These are phyloP conservation scores for Cordia subcordata DNA, from an alignment of 257 asterid species.

Conservation along the genomic window DNA sequence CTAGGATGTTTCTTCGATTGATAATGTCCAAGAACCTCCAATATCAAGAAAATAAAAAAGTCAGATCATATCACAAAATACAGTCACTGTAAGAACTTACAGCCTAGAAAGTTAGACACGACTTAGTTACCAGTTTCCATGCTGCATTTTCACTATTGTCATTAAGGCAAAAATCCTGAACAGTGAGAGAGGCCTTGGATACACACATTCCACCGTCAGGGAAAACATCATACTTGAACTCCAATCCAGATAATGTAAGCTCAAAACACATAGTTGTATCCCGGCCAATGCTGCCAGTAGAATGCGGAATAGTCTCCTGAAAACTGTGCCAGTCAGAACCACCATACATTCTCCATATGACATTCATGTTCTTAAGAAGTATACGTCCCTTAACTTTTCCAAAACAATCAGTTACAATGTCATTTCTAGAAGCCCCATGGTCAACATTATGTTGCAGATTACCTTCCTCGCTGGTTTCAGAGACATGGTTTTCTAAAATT, in stretches of 20 bases:
- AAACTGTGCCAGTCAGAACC: constrained; percentile 82
- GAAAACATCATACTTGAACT: constrained; percentile 52
- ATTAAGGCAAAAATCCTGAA: constrained; percentile 55
- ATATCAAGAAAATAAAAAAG: constrained; percentile 9
- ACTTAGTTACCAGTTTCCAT: constrained; percentile 80
- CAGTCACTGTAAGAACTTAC: neutral
- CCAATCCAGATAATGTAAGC: constrained; percentile 66
- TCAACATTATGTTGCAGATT: constrained; percentile 25
- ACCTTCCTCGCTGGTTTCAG: constrained; percentile 41
- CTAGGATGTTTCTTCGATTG: constrained; percentile 75
- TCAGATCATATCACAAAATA: constrained; percentile 4
- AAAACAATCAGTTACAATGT: constrained; percentile 33
- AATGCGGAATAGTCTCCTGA: constrained; percentile 37
- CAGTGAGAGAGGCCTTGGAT: constrained; percentile 55
- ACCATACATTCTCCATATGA: constrained; percentile 78
- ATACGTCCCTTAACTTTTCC: constrained; percentile 61
- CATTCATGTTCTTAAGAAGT: constrained; percentile 64
- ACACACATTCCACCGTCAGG: constrained; percentile 69
- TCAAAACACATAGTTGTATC: constrained; percentile 57
- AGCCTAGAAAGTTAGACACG: constrained; percentile 1
- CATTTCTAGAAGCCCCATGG: constrained; percentile 41
- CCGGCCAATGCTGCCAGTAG: constrained; percentile 42
- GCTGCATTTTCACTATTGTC: constrained; percentile 82
- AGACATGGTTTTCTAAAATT: constrained; percentile 76
- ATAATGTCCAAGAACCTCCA: constrained; percentile 75